phyloP scores from a whole-genome alignment of 148 eudicot species.

The Rhododendron kiyosumense region DNA sequence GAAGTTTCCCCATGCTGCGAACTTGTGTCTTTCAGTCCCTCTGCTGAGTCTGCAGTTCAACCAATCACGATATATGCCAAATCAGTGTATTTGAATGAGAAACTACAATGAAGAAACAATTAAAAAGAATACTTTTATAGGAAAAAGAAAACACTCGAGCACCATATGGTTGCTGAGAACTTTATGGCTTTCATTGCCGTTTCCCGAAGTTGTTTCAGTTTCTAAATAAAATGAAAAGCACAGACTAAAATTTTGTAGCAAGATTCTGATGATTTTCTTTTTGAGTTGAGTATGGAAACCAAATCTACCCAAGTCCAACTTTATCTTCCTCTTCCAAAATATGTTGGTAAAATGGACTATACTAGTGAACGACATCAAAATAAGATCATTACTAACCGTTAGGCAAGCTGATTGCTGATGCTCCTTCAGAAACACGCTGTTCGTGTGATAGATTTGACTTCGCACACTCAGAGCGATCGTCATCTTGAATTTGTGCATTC shows the following conservation, averaged over 20 bases:
- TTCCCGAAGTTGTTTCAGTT: background rate
- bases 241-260: background rate
- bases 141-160: background rate
- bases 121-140: background rate
- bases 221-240: background rate
- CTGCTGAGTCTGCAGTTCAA: background rate
- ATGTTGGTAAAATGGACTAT: background rate
- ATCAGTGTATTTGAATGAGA: background rate
- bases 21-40: background rate
- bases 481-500: conserved; percentile 12
- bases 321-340: background rate
- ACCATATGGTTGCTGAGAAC: background rate
- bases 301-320: background rate
- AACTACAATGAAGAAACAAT: background rate
- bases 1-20: background rate
- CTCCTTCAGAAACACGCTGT: conserved; percentile 11
- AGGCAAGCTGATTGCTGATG: conserved; percentile 11
- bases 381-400: conserved; percentile 2
- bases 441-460: background rate
- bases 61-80: background rate
- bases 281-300: background rate
- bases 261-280: background rate
- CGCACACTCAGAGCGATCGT: background rate
- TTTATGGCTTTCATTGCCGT: background rate
- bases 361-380: background rate